Evolutionary conservation across 345 rosid genomes (phyloP).

Genomic region (Carallia brachiata): DNA sequence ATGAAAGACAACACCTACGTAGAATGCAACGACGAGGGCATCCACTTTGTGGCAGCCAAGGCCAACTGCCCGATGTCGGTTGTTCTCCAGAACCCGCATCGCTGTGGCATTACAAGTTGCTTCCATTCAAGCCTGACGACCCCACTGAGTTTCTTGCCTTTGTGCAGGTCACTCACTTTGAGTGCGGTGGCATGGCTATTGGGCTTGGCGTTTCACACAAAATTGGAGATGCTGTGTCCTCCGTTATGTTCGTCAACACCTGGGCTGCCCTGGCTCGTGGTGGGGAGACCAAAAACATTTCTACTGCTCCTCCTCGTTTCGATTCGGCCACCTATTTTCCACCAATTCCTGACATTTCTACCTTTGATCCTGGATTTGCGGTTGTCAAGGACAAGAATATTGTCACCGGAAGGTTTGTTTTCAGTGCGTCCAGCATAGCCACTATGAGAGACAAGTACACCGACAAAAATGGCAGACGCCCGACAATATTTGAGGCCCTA

Average conservation of each 20-base stretch:
- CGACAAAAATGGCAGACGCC: neutral
- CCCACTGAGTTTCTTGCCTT: neutral
- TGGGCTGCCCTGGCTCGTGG: slow-evolving; percentile 19
- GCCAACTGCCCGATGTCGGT: slow-evolving; percentile 24
- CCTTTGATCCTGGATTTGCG: slow-evolving; percentile 10
- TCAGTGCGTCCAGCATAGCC: slow-evolving; percentile 28
- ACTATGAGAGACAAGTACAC: slow-evolving; percentile 29
- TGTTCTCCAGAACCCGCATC: slow-evolving; percentile 18
- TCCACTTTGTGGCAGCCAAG: slow-evolving; percentile 28
- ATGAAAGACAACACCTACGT: slow-evolving; percentile 6
- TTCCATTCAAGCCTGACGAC: slow-evolving; percentile 23
- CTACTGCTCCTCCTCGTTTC: too few species aligned
- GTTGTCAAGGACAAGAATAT: slow-evolving; percentile 35
- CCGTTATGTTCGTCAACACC: neutral
- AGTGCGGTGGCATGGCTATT: slow-evolving; percentile 16
- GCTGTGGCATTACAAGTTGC: slow-evolving; percentile 17
- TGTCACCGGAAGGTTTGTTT: slow-evolving; percentile 37
- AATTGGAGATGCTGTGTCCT: slow-evolving; percentile 9
- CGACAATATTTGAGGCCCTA: neutral
- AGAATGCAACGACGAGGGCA: slow-evolving; percentile 38
- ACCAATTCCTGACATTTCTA: slow-evolving; percentile 22
- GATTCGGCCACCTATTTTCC: slow-evolving; percentile 40
- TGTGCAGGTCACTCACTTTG: slow-evolving; percentile 16
- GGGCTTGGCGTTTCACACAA: slow-evolving; percentile 16
- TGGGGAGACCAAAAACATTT: neutral